A percentile compares a stretch with the other conserved stretches of the same genome.
Conservation (phyloP, 106 monocot genomes). For the Amphibolis antarctica region DNA sequence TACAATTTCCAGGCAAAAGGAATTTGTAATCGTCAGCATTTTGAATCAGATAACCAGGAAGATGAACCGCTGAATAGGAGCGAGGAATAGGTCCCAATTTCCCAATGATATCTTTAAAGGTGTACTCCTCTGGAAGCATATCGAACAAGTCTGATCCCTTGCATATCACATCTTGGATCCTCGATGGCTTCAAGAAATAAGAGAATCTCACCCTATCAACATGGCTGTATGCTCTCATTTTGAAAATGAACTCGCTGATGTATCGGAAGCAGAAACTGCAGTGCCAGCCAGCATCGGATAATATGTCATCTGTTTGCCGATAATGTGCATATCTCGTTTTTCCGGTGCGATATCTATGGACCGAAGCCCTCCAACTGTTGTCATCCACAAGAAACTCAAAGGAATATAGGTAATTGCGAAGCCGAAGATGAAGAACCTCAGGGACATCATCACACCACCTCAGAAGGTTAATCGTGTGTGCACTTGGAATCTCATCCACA, state of each 20-base stretch:
- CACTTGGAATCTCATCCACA: slow-evolving; percentile 82
- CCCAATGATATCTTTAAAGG: slow-evolving; percentile 9
- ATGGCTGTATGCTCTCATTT: slow-evolving; percentile 91
- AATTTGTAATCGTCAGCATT: slow-evolving; percentile 13
- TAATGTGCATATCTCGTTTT: slow-evolving; percentile 70
- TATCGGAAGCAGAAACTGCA: slow-evolving; percentile 83
- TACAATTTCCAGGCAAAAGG: slow-evolving; percentile 38
- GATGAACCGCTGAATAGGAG: slow-evolving; percentile 10
- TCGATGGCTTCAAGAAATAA: slow-evolving; percentile 15
- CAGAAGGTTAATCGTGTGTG: slow-evolving; percentile 64
- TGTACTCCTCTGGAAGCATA: slow-evolving; percentile 61
- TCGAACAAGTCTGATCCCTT: slow-evolving; percentile 70
- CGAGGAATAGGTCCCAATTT: slow-evolving; percentile 11
- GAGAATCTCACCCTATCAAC: slow-evolving; percentile 49
- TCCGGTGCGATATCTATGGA: slow-evolving; percentile 44
- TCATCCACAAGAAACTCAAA: slow-evolving; percentile 65
- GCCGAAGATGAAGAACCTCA: slow-evolving; percentile 43
- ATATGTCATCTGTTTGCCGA: slow-evolving; percentile 48
- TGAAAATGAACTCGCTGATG: slow-evolving; percentile 63
- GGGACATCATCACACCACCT: slow-evolving; percentile 73
- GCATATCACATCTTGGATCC: slow-evolving; percentile 82
- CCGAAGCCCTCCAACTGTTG: slow-evolving; percentile 73
- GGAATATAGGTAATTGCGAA: slow-evolving; percentile 69
- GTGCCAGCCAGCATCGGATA: slow-evolving; percentile 83
- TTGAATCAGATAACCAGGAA: slow-evolving; percentile 3